A percentile compares a stretch with the other conserved stretches of the same genome.
phyloP scores from a whole-genome alignment of 108 stramenopile species.

The Cyclotella distinguenda region DNA sequence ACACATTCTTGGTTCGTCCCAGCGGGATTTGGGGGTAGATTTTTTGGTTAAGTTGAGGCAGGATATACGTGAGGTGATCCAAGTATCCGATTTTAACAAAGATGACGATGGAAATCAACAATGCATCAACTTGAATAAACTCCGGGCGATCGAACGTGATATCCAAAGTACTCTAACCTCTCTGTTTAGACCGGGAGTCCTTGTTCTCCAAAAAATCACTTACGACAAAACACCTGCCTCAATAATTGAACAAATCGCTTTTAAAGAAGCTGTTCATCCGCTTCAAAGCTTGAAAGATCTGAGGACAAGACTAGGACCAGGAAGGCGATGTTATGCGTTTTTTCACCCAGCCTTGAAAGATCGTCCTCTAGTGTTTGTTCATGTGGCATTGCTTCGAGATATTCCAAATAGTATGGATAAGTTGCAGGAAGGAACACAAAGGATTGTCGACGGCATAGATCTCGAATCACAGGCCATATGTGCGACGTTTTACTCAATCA shows the following conservation, averaged over 20 bases:
- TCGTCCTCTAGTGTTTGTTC: slow-evolving; percentile 89
- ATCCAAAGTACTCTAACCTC: slow-evolving; percentile 44
- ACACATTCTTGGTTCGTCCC: slow-evolving; percentile 54
- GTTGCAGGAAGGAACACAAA: slow-evolving; percentile 30
- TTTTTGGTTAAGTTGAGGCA: slow-evolving; percentile 63
- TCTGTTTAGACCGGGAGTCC: slow-evolving; percentile 43
- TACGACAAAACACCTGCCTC: slow-evolving; percentile 83
- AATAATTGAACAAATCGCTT: slow-evolving; percentile 88
- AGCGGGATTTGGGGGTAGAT: slow-evolving; percentile 51
- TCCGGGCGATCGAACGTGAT: slow-evolving; percentile 17
- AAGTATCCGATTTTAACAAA: slow-evolving; percentile 19
- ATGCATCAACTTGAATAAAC: slow-evolving; percentile 7
- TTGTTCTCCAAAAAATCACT: slow-evolving; percentile 72
- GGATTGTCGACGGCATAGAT: slow-evolving; percentile 11
- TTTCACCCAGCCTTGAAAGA: slow-evolving; percentile 88
- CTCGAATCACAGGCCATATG: slow-evolving; percentile 44
- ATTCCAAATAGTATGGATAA: slow-evolving; percentile 68
- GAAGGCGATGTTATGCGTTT: slow-evolving; percentile 85
- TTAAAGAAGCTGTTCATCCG: slow-evolving; percentile 90
- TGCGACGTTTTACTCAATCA: slow-evolving; percentile 95
- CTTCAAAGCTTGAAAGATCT: slow-evolving; percentile 83
- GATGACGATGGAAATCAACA: slow-evolving; percentile 3
- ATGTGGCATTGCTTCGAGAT: slow-evolving; percentile 73
- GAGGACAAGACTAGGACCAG: slow-evolving; percentile 70
- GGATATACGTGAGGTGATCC: slow-evolving; percentile 48